Evolutionary conservation across 306 rosid genomes (phyloP), one percentile per base, ranked within the genome.

Genomic region (Carpinus viminea): DNA sequence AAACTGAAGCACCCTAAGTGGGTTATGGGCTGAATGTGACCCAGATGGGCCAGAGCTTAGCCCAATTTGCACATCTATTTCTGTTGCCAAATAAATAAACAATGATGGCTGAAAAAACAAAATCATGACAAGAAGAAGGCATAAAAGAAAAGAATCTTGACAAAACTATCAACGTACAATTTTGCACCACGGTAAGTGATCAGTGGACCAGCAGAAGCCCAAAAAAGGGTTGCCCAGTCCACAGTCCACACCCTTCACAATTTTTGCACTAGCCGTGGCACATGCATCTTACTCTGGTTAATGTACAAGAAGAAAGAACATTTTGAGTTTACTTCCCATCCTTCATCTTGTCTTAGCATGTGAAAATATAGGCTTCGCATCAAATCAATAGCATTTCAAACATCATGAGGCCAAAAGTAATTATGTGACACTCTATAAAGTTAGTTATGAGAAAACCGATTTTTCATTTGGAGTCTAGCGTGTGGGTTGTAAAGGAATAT

Each of bases 101-200:
- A 24, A 59, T 24, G 65, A 59, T 24, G 65, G 52, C 15, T 3
- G 15, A 24, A 50, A 31, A 31, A 2, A 52, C 51, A 68, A 41
- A 41, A 76, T 24, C 12, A 64, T 62, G 54, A 21, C 8, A 61
- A 72, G 4, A 11, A 51, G 47, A 43, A 45, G 18, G 61, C 9
- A 47, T 47, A 47, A 11, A 41, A 11, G 2, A 48, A 55, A 62
- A 50, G 34, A 51, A 53, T 51, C 50, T 51, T 52, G 51, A 43
- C 62, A 74, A 74, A 20, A 74, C 48, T 10, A 75, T 60, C 45
- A 55, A 74, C 70, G 26, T 24, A 24, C 26, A 12, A 68, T 74
- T 74, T 45, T 68, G 52, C 53, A 46, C 83, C 79, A 74, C 70
- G 50, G 56, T 28, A 66, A 15, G 56, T 26, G 72, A 18, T 20